Evolutionary conservation across 495 filamentous ascomycete species (phyloP).

Genomic region (Trichoderma parareesei): DNA sequence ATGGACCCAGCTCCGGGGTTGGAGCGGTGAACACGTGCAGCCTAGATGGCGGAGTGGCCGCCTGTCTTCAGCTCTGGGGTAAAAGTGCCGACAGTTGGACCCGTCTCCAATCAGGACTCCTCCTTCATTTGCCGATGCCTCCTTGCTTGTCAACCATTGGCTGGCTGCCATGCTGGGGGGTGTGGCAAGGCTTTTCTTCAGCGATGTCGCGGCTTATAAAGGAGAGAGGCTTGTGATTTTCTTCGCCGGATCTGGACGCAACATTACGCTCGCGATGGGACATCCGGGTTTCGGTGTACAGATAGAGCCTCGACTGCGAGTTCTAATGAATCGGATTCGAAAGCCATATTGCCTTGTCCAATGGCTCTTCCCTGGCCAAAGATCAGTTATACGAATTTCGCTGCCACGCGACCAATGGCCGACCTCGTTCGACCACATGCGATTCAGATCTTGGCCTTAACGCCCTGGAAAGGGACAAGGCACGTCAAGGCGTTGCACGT

Average conservation of each 20-base stretch:
- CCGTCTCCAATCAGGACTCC: neutral
- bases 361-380: neutral
- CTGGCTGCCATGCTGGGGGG: neutral
- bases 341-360: too few relatives aligned
- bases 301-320: neutral
- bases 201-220: neutral
- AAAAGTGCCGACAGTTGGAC: neutral
- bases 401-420: neutral
- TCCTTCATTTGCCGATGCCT: neutral
- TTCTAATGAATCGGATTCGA: too few relatives aligned
- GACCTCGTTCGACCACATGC: neutral
- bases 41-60: neutral
- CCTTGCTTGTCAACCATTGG: neutral
- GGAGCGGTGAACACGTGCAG: neutral
- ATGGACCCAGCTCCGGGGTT: neutral
- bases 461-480: neutral
- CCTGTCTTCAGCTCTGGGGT: neutral
- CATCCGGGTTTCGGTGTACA: neutral
- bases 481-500: too few relatives aligned
- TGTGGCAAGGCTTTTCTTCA: neutral
- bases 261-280: neutral
- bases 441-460: neutral
- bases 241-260: neutral
- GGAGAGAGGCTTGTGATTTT: neutral
- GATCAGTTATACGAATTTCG: too few relatives aligned